These are phyloP conservation scores for Glycine latifolia DNA, from an alignment of 306 rosid species.

Conservation along the genomic window DNA sequence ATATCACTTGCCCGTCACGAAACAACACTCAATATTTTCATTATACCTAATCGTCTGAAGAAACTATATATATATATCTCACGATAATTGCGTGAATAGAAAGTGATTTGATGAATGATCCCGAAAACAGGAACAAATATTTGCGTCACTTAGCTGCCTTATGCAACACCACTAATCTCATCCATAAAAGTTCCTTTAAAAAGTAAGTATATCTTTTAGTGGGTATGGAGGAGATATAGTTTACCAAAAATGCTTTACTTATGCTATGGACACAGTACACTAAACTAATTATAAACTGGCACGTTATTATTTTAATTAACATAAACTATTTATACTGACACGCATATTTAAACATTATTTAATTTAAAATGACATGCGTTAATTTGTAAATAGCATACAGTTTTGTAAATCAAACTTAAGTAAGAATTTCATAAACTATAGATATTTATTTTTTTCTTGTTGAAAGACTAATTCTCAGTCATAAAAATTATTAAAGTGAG, in stretches of 20 bases:
- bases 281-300: neutral
- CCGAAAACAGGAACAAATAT: constrained; percentile 37
- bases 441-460: too few relatives aligned
- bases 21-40: neutral
- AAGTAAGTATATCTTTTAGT: neutral
- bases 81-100: constrained; percentile 36
- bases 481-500: too few relatives aligned
- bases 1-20: too few relatives aligned
- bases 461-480: too few relatives aligned
- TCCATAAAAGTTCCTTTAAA: constrained; percentile 15
- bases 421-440: too few relatives aligned
- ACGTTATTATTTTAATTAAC: neutral
- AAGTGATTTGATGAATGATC: constrained; percentile 6
- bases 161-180: neutral
- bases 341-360: too few relatives aligned
- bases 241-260: neutral
- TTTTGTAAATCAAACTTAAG: too few relatives aligned
- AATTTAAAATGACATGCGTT: too few relatives aligned
- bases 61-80: neutral
- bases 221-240: neutral
- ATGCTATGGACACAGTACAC: neutral
- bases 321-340: too few relatives aligned
- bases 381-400: too few relatives aligned
- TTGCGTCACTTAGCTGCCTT: neutral
- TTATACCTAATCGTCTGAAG: neutral